phyloP scores from a whole-genome alignment of 139 green algal genomes.

The Medakamo hakoo region DNA sequence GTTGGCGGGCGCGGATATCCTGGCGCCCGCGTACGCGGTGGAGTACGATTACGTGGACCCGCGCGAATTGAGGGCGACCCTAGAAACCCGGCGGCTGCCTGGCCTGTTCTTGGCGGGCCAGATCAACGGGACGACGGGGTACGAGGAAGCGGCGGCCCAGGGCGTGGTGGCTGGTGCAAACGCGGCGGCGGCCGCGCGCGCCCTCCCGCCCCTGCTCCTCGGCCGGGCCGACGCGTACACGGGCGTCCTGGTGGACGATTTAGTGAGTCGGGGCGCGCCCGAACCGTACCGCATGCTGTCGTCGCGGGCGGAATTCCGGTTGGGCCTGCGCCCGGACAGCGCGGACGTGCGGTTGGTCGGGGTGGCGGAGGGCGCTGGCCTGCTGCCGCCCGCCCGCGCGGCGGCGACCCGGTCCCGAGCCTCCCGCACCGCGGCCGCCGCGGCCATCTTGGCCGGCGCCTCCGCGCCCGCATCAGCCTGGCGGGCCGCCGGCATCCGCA shows the following conservation, averaged over 20 bases:
- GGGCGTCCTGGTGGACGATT: conserved; percentile 36
- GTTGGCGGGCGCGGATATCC: conserved; percentile 22
- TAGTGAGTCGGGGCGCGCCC: conserved; percentile 21
- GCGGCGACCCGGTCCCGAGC: background rate
- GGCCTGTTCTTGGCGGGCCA: conserved; percentile 43
- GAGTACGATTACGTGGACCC: conserved; percentile 52
- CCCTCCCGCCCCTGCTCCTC: conserved; percentile 21
- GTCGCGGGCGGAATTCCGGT: conserved; percentile 32
- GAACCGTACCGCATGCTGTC: conserved; percentile 46
- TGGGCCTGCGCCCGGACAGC: conserved; percentile 34
- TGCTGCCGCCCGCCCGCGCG: background rate
- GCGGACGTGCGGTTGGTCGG: conserved; percentile 34
- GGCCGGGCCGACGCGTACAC: conserved; percentile 24
- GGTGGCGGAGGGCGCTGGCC: conserved; percentile 5
- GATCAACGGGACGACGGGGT: conserved; percentile 48
- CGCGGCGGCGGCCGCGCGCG: conserved; percentile 19
- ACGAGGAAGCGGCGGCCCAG: conserved; percentile 45
- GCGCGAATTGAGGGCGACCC: conserved; percentile 22
- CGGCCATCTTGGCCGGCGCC: background rate
- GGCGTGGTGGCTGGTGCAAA: conserved; percentile 39
- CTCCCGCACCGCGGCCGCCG: background rate
- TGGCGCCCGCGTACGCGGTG: conserved; percentile 30
- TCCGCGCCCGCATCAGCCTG: conserved; percentile 8
- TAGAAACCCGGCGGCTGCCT: conserved; percentile 23
- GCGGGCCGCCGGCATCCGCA: conserved; percentile 13